A percentile compares a stretch with the other conserved stretches of the same genome.
Evolutionary conservation across 805 yeast genomes (phyloP).

Genomic region (Candida ficus): DNA sequence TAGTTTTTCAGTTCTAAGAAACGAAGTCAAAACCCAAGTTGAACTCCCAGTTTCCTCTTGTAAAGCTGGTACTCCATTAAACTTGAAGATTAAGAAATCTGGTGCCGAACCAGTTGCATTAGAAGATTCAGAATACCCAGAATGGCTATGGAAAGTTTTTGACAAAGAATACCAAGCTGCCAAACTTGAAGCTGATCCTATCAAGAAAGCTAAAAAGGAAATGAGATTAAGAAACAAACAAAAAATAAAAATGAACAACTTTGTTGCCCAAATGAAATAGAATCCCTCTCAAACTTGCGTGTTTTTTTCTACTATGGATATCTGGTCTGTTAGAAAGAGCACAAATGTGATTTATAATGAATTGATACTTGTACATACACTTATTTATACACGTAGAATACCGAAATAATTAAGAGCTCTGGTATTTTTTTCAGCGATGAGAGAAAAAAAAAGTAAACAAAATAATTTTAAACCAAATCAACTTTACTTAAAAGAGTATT

Average conservation of each 20-base stretch:
- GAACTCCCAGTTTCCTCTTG: conserved; percentile 39
- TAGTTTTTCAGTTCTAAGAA: background rate
- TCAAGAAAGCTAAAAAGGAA: conserved; percentile 63
- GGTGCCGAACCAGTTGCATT: conserved; percentile 88
- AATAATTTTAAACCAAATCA: no score
- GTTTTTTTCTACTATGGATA: no score
- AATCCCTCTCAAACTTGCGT: no score
- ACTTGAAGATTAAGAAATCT: conserved; percentile 66
- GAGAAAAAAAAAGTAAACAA: no score
- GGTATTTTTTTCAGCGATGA: no score
- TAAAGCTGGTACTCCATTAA: conserved; percentile 66
- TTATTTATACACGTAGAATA: no score
- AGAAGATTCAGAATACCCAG: conserved; percentile 86
- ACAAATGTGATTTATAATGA: no score
- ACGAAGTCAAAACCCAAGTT: conserved; percentile 8
- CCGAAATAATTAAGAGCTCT: no score
- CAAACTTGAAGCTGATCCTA: conserved; percentile 53
- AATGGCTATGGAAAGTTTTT: conserved; percentile 86
- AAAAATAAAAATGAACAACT: conserved; percentile 73
- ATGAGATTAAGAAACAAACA: conserved; percentile 64
- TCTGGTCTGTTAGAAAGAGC: no score
- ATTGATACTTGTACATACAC: no score
- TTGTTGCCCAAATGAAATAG: conserved; percentile 45
- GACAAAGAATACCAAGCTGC: conserved; percentile 60
- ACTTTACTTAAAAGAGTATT: no score